phyloP scores from a whole-genome alignment of 1,284 basidiomycete genomes.

The Rhizoctonia solani region DNA sequence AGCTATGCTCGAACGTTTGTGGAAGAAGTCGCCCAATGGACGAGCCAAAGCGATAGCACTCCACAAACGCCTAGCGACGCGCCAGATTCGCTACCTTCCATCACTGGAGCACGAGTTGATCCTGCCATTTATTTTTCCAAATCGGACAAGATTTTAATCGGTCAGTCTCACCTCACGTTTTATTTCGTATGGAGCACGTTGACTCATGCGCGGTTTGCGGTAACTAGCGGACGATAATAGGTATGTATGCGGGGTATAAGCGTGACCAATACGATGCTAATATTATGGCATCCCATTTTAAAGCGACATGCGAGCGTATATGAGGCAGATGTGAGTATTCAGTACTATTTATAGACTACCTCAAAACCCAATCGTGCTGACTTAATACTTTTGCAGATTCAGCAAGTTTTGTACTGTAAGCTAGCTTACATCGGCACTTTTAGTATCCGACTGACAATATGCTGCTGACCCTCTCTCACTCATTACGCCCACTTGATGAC shows the following conservation, averaged over 20 bases:
- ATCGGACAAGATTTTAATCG: constrained; percentile 42
- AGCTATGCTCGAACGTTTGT: constrained; percentile 43
- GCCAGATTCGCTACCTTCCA: constrained; percentile 39
- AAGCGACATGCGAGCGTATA: constrained; percentile 37
- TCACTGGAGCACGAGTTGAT: constrained; percentile 39
- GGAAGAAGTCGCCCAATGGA: constrained; percentile 44
- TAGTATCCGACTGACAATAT: background rate
- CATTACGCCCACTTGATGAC: background rate
- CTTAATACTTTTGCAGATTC: constrained; percentile 29
- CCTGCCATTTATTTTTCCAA: constrained; percentile 41
- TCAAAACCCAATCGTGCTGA: too few species aligned
- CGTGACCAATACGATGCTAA: background rate
- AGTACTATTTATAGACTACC: background rate
- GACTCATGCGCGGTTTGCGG: background rate
- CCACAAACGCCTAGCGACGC: constrained; percentile 36
- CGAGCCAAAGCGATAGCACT: constrained; percentile 9
- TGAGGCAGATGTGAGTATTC: constrained; percentile 39
- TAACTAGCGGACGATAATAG: constrained; percentile 43
- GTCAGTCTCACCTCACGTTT: too few species aligned
- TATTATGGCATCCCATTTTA: background rate
- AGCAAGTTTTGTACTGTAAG: constrained; percentile 34
- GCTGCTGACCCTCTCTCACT: background rate
- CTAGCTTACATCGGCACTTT: background rate
- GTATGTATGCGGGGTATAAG: constrained; percentile 39
- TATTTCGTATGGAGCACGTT: background rate